Evolutionary conservation across 2,329 filamentous ascomycete species (phyloP), one percentile per base, ranked within the genome.

Genomic region (Colletotrichum higginsianum): DNA sequence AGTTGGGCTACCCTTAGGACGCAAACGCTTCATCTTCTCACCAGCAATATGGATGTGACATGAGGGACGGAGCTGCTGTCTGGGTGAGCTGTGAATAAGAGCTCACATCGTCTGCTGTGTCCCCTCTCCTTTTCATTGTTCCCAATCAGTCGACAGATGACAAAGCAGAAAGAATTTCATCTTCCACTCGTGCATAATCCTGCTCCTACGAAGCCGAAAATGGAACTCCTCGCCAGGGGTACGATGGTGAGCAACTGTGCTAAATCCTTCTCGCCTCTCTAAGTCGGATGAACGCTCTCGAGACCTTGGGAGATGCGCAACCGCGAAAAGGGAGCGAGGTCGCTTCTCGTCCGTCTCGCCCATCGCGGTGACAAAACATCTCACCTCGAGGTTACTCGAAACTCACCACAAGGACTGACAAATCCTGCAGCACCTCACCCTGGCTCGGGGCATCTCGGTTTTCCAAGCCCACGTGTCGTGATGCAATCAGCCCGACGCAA

Each of bases 271-370:
- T 30, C 26, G 11, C 26, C 23, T 38, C 18, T 1, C 9, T 8
- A 8, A 38, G 3, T 38, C 7, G 21, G 42, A 35, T 30, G 35
- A 46, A 35, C 1, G 50, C 47, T 13, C 30, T 16, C 13, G 26
- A 30, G 16, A 44, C 16, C 57, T 40, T 21, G n/a, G n/a, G 18
- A n/a, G 12, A 6, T 56, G 11, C 18, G n/a, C 4, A 35, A n/a
- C 30, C 30, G 15, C 21, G 16, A 30, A 15, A 46, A 40, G 42
- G 62, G 18, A 55, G 47, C 50, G 49, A 47, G 40, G 57, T 30
- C 18, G 30, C 66, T 30, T 30, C 13, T 52, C 35, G 49, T 61
- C 62, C 56, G 62, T 70, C 30, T 52, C 46, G 49, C 11, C 56
- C 42, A 26, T 50, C 21, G 30, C 13, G 44, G 62, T 62, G 40